Evolutionary conservation across 805 yeast genomes (phyloP).

Genomic region (Kuraishia borneana): DNA sequence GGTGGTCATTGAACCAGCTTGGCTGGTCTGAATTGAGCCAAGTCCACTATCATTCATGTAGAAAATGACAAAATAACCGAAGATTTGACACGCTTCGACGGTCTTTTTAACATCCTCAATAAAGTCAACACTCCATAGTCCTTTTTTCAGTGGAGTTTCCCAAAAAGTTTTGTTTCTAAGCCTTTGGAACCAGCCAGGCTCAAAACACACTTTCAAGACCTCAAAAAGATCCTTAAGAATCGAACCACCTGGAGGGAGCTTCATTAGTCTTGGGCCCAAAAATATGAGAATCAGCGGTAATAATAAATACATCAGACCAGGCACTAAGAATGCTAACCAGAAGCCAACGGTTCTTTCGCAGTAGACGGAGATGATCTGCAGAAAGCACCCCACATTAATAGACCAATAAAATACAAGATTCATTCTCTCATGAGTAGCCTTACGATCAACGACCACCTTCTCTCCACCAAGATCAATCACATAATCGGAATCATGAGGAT

Average conservation of each 20-base stretch:
- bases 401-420: slow-evolving; percentile 41
- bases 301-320: slow-evolving; percentile 43
- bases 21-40: slow-evolving; percentile 30
- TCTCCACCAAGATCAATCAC: slow-evolving; percentile 53
- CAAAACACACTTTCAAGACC: neutral
- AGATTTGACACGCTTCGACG: slow-evolving; percentile 31
- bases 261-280: neutral
- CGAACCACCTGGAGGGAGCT: slow-evolving; percentile 26
- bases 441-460: slow-evolving; percentile 45
- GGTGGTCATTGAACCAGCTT: slow-evolving; percentile 42
- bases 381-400: slow-evolving; percentile 44
- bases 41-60: slow-evolving; percentile 35
- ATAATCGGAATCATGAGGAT: slow-evolving; percentile 47
- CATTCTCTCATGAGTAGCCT: slow-evolving; percentile 25
- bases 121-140: slow-evolving; percentile 28
- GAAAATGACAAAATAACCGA: slow-evolving; percentile 27
- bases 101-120: slow-evolving; percentile 34
- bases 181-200: neutral
- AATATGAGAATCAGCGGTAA: slow-evolving; percentile 35
- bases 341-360: slow-evolving; percentile 40
- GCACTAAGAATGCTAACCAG: slow-evolving; percentile 44
- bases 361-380: slow-evolving; percentile 39
- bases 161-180: neutral
- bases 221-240: slow-evolving; percentile 23
- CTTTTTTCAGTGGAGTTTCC: neutral